These are phyloP conservation scores for Penicillium sp. DNA, from an alignment of 2,329 filamentous ascomycete species.

Conservation along the genomic window DNA sequence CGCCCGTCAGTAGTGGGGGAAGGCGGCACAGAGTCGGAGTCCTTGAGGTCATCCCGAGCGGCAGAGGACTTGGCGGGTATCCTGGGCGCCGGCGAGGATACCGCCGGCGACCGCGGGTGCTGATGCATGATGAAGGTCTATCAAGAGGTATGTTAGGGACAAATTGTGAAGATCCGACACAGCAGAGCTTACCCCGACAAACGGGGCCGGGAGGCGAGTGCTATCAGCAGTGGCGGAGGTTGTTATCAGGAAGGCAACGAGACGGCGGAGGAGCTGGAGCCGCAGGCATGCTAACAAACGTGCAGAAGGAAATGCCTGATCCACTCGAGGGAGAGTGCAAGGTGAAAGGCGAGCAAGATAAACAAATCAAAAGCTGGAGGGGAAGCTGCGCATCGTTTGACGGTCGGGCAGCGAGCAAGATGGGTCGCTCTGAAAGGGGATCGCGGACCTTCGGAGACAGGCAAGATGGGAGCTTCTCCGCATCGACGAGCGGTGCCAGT, in stretches of 20 bases:
- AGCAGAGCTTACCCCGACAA: conserved; percentile 19
- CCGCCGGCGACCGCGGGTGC: conserved; percentile 72
- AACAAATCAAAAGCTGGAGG: conserved; percentile 10
- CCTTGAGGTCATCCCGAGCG: conserved; percentile 73
- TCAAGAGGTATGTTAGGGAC: conserved; percentile 1
- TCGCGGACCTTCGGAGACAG: conserved; percentile 29
- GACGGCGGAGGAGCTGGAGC: conserved; percentile 28
- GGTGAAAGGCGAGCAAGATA: conserved; percentile 10
- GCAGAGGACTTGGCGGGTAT: conserved; percentile 72
- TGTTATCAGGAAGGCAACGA: conserved; percentile 39
- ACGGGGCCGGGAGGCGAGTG: conserved; percentile 13
- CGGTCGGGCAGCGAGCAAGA: conserved; percentile 15
- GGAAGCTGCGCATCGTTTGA: conserved; percentile 28
- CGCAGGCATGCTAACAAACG: conserved; percentile 43
- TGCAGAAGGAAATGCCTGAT: conserved; percentile 12
- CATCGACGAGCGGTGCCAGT: conserved; percentile 28
- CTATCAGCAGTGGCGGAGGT: conserved; percentile 23
- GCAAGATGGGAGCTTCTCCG: conserved; percentile 43
- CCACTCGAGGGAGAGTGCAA: conserved; percentile 3
- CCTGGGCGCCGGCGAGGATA: conserved; percentile 67
- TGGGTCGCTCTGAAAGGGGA: conserved; percentile 15
- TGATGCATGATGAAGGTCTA: conserved; percentile 72
- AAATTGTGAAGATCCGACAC: conserved; percentile 1
- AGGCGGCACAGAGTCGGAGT: conserved; percentile 58
- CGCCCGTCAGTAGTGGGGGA: conserved; percentile 56